These are phyloP conservation scores for Fraxinus anomala DNA, from an alignment of 257 asterid genomes.

Conservation along the genomic window DNA sequence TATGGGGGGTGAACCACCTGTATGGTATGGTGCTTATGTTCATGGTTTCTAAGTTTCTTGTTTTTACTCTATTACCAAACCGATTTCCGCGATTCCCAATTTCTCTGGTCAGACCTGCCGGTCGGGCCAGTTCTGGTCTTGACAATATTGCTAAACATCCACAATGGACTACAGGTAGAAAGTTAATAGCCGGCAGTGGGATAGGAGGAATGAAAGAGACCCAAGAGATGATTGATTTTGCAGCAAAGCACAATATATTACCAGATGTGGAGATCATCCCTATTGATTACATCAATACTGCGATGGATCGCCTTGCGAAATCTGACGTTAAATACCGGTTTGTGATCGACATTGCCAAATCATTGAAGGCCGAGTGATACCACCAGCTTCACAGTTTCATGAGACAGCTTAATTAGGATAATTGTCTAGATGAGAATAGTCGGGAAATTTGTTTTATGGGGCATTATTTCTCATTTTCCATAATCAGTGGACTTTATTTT, in stretches of 20 bases:
- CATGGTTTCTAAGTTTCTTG: too few relatives aligned
- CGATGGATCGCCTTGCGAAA: conserved; percentile 47
- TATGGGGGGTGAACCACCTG: too few relatives aligned
- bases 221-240: conserved; percentile 65
- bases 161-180: conserved; percentile 38
- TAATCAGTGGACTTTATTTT: not conserved
- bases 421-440: not conserved
- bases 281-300: conserved; percentile 49
- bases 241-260: conserved; percentile 48
- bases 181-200: conserved; percentile 43
- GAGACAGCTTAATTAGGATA: not conserved
- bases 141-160: not conserved
- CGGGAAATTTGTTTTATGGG: not conserved
- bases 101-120: not conserved
- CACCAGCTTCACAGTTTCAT: not conserved
- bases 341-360: conserved; percentile 48
- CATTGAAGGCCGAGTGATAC: conserved; percentile 31
- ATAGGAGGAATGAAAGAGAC: conserved; percentile 58
- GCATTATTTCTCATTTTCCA: not conserved
- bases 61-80: not conserved
- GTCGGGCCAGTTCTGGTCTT: not conserved
- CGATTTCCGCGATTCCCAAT: not conserved
- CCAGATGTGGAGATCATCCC: conserved; percentile 55
- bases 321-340: conserved; percentile 59
- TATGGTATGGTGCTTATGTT: too few relatives aligned